Percentiles rank a stretch among this genome's conserved stretches.
These are phyloP conservation scores for Aristolochia fimbriata DNA, from an alignment of 164 flowering plant species.

Conservation along the genomic window DNA sequence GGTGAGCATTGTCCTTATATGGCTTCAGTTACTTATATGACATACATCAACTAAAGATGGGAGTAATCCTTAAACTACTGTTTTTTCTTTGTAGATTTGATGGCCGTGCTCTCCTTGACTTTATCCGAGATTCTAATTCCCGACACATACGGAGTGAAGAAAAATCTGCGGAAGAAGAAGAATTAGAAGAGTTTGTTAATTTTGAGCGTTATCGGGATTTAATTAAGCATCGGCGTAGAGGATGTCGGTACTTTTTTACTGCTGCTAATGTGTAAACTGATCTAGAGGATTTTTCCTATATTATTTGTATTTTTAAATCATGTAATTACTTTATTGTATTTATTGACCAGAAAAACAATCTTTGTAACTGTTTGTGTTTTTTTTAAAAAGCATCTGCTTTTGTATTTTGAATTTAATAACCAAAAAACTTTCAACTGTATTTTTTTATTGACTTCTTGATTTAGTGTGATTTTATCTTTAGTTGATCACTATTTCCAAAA, in stretches of 20 bases:
- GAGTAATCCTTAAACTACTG: neutral
- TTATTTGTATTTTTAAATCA: neutral
- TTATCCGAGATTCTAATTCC: constrained; percentile 63
- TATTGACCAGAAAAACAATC: too few species aligned
- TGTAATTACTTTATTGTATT: neutral
- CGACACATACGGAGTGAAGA: constrained; percentile 39
- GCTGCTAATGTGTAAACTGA: constrained; percentile 12
- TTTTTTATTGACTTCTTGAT: too few species aligned
- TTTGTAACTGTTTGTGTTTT: too few species aligned
- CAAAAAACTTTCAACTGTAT: too few species aligned
- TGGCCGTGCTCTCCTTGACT: constrained; percentile 95
- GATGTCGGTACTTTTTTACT: constrained; percentile 98
- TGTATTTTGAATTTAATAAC: too few species aligned
- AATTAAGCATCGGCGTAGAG: constrained; percentile 99
- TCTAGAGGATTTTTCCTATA: constrained; percentile 2
- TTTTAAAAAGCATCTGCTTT: too few species aligned
- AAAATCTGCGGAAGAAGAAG: constrained; percentile 89
- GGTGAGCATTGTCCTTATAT: constrained; percentile 29
- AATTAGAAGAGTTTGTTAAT: constrained; percentile 98
- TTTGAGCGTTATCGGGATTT: constrained; percentile 99
- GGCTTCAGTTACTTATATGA: neutral
- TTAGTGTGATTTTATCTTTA: too few species aligned
- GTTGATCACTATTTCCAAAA: too few species aligned
- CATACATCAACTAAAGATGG: neutral
- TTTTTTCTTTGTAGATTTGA: constrained; percentile 55